A percentile compares a stretch with the other conserved stretches of the same genome.
Evolutionary conservation across 805 yeast genomes (phyloP).

Genomic region (Cyberlindnera subsufficiens): DNA sequence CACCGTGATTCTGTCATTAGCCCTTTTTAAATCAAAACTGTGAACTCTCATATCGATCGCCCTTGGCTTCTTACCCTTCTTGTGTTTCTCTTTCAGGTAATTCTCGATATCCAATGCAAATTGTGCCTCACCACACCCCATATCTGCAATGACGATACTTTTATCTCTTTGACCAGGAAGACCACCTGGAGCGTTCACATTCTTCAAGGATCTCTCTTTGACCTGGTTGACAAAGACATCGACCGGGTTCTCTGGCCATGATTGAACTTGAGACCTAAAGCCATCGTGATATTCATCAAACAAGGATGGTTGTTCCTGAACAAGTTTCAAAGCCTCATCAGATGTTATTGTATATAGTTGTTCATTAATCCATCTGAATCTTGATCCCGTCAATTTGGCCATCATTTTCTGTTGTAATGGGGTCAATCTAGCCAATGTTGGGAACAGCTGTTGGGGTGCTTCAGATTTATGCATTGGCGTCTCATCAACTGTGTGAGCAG

Average conservation of each 20-base stretch:
- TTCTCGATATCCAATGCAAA: constrained; percentile 61
- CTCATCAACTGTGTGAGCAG: constrained; percentile 6
- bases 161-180: constrained; percentile 59
- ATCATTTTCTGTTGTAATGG: constrained; percentile 94
- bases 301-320: constrained; percentile 76
- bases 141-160: constrained; percentile 82
- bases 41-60: constrained; percentile 58
- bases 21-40: constrained; percentile 86
- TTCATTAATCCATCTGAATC: constrained; percentile 98
- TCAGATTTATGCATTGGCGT: constrained; percentile 7
- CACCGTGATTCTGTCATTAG: constrained; percentile 88
- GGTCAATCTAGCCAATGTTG: constrained; percentile 48
- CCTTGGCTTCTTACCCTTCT: constrained; percentile 28
- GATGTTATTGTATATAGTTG: constrained; percentile 88
- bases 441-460: constrained; percentile 14
- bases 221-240: constrained; percentile 76
- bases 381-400: constrained; percentile 88
- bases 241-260: constrained; percentile 99
- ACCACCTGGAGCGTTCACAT: constrained; percentile 95
- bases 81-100: constrained; percentile 33
- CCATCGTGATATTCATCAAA: constrained; percentile 96
- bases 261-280: constrained; percentile 87
- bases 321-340: constrained; percentile 63
- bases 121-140: constrained; percentile 99
- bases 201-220: constrained; percentile 48